These are phyloP conservation scores for Solanum chiquidenum DNA, from an alignment of 257 asterid species.

Conservation along the genomic window DNA sequence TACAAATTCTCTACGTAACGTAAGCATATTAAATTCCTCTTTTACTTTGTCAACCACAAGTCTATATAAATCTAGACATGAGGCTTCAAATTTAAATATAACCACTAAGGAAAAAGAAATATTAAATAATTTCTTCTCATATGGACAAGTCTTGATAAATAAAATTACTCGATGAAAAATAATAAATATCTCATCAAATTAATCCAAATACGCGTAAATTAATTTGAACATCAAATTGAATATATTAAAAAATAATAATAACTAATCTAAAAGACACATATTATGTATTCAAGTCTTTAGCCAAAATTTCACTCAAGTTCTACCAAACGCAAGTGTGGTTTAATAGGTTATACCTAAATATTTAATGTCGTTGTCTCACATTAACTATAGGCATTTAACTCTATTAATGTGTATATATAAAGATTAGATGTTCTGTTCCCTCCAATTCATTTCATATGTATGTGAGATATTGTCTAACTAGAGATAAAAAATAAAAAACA, in stretches of 20 bases:
- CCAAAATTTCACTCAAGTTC: background rate
- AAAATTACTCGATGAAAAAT: background rate
- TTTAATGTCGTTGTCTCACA: background rate
- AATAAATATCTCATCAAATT: background rate
- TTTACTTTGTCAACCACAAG: background rate
- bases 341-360: background rate
- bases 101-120: too few species aligned
- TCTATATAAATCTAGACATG: background rate
- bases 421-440: background rate
- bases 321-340: background rate
- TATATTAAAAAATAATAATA: too few species aligned
- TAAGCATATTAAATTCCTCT: background rate
- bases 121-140: too few species aligned
- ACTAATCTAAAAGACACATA: background rate
- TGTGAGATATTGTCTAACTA: background rate
- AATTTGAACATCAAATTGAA: too few species aligned
- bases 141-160: too few species aligned
- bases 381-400: background rate
- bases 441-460: background rate
- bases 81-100: background rate
- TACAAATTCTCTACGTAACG: background rate
- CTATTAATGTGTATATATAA: background rate
- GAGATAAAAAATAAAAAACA: too few species aligned
- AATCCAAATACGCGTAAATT: accelerated
- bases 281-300: background rate